phyloP scores from a whole-genome alignment of 495 filamentous ascomycete genomes.

The Tuber calosporum region DNA sequence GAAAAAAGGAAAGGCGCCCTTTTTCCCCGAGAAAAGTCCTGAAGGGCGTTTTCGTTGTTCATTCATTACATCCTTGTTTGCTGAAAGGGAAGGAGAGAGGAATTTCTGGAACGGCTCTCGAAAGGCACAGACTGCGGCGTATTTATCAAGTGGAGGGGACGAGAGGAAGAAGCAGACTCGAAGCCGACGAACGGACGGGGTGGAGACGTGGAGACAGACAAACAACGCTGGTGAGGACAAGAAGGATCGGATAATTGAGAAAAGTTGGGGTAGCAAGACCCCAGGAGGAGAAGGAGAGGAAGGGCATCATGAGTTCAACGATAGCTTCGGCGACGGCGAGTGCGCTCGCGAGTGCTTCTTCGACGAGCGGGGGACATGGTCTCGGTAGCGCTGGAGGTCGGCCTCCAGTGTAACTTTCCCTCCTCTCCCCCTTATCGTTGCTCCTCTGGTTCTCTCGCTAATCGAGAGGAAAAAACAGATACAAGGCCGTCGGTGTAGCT shows the following conservation, averaged over 20 bases:
- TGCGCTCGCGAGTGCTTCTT: background rate
- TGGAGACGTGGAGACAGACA: background rate
- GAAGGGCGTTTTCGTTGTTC: background rate
- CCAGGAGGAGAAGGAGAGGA: background rate
- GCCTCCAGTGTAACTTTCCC: slow-evolving; percentile 32
- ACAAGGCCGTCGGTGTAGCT: slow-evolving; percentile 81
- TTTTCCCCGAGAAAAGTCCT: background rate
- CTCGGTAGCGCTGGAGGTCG: slow-evolving; percentile 1
- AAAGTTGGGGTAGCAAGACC: background rate
- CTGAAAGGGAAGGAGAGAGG: background rate
- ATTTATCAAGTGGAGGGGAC: background rate
- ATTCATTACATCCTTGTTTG: background rate
- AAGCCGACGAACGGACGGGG: background rate
- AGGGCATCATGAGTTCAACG: slow-evolving; percentile 4
- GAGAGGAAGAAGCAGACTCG: background rate
- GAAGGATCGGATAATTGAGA: background rate
- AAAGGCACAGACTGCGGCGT: background rate
- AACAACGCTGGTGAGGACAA: background rate
- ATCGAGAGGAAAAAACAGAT: slow-evolving; percentile 42
- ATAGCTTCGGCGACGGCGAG: slow-evolving; percentile 10
- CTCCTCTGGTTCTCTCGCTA: slow-evolving; percentile 12
- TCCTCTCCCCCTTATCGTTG: background rate
- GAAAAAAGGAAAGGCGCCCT: background rate
- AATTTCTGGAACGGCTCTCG: background rate
- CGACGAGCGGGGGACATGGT: background rate